These are phyloP conservation scores for Lactarius vividus DNA, from an alignment of 768 basidiomycete species.

Conservation along the genomic window DNA sequence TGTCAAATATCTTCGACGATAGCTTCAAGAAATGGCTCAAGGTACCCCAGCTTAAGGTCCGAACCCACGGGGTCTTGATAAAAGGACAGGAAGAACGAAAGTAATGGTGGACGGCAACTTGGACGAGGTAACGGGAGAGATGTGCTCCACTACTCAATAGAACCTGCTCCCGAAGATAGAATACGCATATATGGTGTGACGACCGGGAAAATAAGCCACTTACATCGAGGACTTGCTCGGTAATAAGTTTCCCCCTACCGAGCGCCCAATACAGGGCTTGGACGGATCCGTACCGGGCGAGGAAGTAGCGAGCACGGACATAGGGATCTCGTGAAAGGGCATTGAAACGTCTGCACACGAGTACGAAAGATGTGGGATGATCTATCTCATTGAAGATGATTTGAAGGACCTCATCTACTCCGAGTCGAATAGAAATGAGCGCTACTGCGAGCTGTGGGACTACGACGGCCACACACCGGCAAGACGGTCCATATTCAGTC, in stretches of 20 bases:
- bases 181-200: slow-evolving; percentile 10
- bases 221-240: slow-evolving; percentile 25
- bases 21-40: slow-evolving; percentile 64
- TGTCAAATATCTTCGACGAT: slow-evolving; percentile 56
- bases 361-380: slow-evolving; percentile 59
- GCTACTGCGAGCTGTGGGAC: slow-evolving; percentile 12
- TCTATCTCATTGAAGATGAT: slow-evolving; percentile 69
- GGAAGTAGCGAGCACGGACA: slow-evolving; percentile 74
- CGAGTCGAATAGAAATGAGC: slow-evolving; percentile 7
- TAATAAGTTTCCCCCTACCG: slow-evolving; percentile 52
- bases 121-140: slow-evolving; percentile 74
- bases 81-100: slow-evolving; percentile 72
- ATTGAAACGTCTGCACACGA: slow-evolving; percentile 56
- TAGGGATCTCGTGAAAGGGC: slow-evolving; percentile 69
- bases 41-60: slow-evolving; percentile 56
- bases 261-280: slow-evolving; percentile 76
- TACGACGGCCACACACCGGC: slow-evolving; percentile 27
- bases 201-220: slow-evolving; percentile 11
- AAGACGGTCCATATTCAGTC: slow-evolving; percentile 28
- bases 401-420: slow-evolving; percentile 62
- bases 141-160: slow-evolving; percentile 73
- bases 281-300: slow-evolving; percentile 64
- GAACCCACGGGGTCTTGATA: slow-evolving; percentile 73
- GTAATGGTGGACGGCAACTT: slow-evolving; percentile 76
- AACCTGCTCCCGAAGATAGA: slow-evolving; percentile 45